A percentile compares a stretch with the other conserved stretches of the same genome.
Conservation (phyloP, 176 grass and related monocot genomes). For the Phyllostachys edulis region DNA sequence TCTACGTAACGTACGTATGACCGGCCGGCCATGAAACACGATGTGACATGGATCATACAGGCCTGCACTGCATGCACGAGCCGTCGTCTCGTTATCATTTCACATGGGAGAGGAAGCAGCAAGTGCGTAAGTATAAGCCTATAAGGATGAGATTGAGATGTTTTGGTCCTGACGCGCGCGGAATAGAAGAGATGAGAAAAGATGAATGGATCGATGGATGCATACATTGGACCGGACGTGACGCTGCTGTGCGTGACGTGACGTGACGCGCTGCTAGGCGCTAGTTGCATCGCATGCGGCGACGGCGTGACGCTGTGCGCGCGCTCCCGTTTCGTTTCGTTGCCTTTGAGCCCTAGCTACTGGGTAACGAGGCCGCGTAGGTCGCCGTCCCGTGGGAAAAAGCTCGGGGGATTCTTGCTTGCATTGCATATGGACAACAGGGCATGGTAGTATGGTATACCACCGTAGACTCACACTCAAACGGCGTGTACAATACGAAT, state of each 20-base stretch:
- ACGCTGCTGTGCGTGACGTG: neutral
- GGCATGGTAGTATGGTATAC: neutral
- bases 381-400: neutral
- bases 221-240: conserved; percentile 4
- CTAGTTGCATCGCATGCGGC: neutral
- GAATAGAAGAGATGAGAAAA: neutral
- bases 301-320: no score
- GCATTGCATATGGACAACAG: neutral
- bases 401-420: neutral
- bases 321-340: no score
- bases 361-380: neutral
- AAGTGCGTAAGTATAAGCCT: neutral
- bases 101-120: neutral
- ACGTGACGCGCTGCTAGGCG: neutral
- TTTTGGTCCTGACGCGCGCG: neutral
- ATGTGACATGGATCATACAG: conserved; percentile 17
- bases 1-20: neutral
- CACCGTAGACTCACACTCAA: no score
- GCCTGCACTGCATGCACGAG: neutral
- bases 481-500: neutral
- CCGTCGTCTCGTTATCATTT: conserved; percentile 6
- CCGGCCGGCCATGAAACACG: neutral
- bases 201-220: neutral
- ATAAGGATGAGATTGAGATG: neutral
- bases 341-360: neutral